A percentile compares a stretch with the other conserved stretches of the same genome.
Conservation (phyloP, 2,329 filamentous ascomycete species). For the Cladobotryum mycophilum region DNA sequence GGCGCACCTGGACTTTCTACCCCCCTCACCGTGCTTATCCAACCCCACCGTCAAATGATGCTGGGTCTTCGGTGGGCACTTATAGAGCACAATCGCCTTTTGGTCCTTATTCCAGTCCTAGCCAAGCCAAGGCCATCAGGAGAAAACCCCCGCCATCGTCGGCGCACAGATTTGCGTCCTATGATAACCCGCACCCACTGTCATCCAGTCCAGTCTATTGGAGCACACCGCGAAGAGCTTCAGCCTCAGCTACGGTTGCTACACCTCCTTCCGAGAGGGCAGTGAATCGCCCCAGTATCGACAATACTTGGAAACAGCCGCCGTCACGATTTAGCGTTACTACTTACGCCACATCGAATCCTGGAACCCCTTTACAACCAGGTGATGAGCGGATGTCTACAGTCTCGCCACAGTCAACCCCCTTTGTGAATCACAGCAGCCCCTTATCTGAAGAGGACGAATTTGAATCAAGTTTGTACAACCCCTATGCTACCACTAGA, state of each 20-base stretch:
- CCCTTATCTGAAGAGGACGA: constrained; percentile 22
- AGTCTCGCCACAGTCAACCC: constrained; percentile 5
- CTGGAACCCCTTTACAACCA: constrained; percentile 22
- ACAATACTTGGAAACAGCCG: constrained; percentile 43
- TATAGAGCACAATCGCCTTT: constrained; percentile 16
- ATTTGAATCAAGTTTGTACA: constrained; percentile 12
- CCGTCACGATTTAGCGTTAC: constrained; percentile 59
- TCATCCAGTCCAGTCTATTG: constrained; percentile 10
- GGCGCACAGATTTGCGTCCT: constrained; percentile 1
- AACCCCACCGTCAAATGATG: constrained; percentile 18
- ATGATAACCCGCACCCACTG: background rate
- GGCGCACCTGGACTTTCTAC: constrained; percentile 26
- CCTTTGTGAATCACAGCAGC: constrained; percentile 28
- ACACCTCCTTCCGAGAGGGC: constrained; percentile 12
- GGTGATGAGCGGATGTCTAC: constrained; percentile 15
- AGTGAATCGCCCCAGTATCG: constrained; percentile 14
- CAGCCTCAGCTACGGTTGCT: constrained; percentile 18
- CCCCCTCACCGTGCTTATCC: constrained; percentile 26
- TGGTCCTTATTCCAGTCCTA: constrained; percentile 17
- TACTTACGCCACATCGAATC: constrained; percentile 49
- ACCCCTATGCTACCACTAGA: background rate
- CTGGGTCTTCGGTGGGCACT: constrained; percentile 4
- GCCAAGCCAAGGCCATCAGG: constrained; percentile 34
- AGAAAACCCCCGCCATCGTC: constrained; percentile 37
- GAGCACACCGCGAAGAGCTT: background rate